Conservation (phyloP, 2,329 filamentous ascomycete species). For the Torrubiellomyces zombiae region DNA sequence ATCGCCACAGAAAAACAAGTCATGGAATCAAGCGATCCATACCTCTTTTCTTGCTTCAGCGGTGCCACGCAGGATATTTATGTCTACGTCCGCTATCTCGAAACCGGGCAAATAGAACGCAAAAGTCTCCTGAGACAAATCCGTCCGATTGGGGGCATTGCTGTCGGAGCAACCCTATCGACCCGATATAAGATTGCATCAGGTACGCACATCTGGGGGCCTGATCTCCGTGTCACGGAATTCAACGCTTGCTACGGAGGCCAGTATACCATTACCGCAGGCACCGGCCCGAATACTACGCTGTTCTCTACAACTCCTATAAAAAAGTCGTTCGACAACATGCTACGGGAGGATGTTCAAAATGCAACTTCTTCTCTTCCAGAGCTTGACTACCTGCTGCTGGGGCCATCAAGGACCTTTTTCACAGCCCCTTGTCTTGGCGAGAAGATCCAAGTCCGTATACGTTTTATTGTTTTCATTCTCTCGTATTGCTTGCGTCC, state of each 20-base stretch:
- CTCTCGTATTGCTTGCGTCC: slow-evolving; percentile 2
- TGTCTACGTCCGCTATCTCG: slow-evolving; percentile 4
- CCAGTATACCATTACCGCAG: slow-evolving; percentile 3
- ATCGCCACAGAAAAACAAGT: slow-evolving; percentile 3
- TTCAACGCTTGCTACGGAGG: slow-evolving; percentile 4
- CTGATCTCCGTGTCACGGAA: slow-evolving; percentile 4
- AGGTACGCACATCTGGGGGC: slow-evolving; percentile 3
- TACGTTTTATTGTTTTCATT: slow-evolving; percentile 1
- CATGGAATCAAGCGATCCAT: slow-evolving; percentile 1
- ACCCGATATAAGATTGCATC: slow-evolving; percentile 3
- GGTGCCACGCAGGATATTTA: slow-evolving; percentile 3
- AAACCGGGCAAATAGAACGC: slow-evolving; percentile 4
- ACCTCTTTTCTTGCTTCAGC: slow-evolving; percentile 4
- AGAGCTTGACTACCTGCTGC: slow-evolving; percentile 3
- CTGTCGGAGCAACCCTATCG: slow-evolving; percentile 3
- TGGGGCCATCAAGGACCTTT: slow-evolving; percentile 3
- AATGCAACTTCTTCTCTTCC: slow-evolving; percentile 3
- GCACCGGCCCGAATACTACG: slow-evolving; percentile 2
- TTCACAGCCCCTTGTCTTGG: slow-evolving; percentile 2
- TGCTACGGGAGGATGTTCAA: slow-evolving; percentile 2
- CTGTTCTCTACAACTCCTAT: slow-evolving; percentile 3
- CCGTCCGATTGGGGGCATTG: slow-evolving; percentile 3
- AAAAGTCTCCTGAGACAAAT: slow-evolving; percentile 3
- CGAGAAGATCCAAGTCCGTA: slow-evolving; percentile 4
- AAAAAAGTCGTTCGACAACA: slow-evolving; percentile 3